Conservation (phyloP, 2,329 filamentous ascomycete genomes). For the Fusarium tuaranense region DNA sequence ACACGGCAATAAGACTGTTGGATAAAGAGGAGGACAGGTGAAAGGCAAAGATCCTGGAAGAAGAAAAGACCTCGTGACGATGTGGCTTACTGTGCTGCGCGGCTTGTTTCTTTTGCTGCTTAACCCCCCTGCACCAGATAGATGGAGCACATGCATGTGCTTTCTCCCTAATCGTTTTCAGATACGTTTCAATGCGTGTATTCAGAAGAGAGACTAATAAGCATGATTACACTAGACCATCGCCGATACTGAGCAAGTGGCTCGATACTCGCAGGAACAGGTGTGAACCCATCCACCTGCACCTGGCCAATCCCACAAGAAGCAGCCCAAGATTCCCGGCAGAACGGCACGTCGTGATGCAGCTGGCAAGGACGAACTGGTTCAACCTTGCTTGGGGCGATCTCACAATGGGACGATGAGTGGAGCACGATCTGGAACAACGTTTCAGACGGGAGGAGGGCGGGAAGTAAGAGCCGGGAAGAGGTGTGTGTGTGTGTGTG, state of each 20-base stretch:
- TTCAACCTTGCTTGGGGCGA: conserved; percentile 4
- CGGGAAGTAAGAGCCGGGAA: conserved; percentile 16
- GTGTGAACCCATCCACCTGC: conserved; percentile 8
- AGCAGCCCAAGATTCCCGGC: conserved; percentile 18
- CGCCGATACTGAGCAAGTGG: conserved; percentile 49
- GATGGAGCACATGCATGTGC: conserved; percentile 40
- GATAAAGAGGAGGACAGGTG: conserved; percentile 17
- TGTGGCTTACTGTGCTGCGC: conserved; percentile 44
- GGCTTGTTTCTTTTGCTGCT: conserved; percentile 33
- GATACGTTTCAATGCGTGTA: conserved; percentile 38
- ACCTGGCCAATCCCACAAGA: conserved; percentile 17
- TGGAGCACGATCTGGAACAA: conserved; percentile 22
- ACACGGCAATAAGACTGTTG: conserved; percentile 6
- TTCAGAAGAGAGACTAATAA: conserved; percentile 55
- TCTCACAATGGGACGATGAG: conserved; percentile 22
- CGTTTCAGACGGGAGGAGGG: conserved; percentile 10
- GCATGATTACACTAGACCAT: conserved; percentile 56
- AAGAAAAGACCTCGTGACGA: conserved; percentile 22
- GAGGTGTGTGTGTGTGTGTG: conserved; percentile 13
- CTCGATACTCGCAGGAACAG: conserved; percentile 24
- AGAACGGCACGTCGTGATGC: conserved; percentile 33
- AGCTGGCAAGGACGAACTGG: conserved; percentile 15
- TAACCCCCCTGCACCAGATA: conserved; percentile 43
- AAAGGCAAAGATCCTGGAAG: conserved; percentile 5
- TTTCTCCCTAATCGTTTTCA: conserved; percentile 27